These are phyloP conservation scores for Cordyceps fumosorosea DNA, from an alignment of 2,329 filamentous ascomycete species.

Conservation along the genomic window DNA sequence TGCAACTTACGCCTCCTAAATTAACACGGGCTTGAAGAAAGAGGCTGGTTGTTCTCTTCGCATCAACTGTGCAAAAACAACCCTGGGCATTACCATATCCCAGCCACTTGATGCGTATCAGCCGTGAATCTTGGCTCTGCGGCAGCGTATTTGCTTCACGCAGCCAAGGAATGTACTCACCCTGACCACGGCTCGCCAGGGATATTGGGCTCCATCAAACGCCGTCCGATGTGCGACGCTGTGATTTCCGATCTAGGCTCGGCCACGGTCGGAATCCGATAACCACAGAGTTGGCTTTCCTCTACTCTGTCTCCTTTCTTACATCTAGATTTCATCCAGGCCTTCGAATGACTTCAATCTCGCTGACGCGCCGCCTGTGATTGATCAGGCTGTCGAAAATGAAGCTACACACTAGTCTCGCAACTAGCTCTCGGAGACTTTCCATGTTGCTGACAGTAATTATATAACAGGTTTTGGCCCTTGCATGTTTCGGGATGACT, in stretches of 20 bases:
- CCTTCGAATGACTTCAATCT: neutral
- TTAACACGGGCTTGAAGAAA: neutral
- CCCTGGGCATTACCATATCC: neutral
- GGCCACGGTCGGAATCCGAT: slow-evolving; percentile 6
- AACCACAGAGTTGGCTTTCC: neutral
- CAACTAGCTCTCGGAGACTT: neutral
- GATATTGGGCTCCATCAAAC: neutral
- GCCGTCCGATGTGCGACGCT: neutral
- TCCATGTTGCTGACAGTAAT: neutral
- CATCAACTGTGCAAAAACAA: neutral
- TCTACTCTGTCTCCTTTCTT: neutral
- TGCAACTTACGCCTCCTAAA: neutral
- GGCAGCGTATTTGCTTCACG: neutral
- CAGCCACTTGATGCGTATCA: neutral
- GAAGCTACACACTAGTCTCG: neutral
- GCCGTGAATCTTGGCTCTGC: neutral
- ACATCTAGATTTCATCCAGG: neutral
- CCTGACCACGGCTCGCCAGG: neutral
- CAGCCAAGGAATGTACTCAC: slow-evolving; percentile 2
- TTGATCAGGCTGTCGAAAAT: neutral
- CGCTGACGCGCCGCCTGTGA: too few species aligned
- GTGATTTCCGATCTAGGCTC: neutral
- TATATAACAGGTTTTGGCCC: neutral
- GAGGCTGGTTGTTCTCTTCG: neutral
- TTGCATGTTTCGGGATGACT: too few species aligned